These are phyloP conservation scores for Cyberlindnera suaveolens DNA, from an alignment of 805 yeast genomes.

Conservation along the genomic window DNA sequence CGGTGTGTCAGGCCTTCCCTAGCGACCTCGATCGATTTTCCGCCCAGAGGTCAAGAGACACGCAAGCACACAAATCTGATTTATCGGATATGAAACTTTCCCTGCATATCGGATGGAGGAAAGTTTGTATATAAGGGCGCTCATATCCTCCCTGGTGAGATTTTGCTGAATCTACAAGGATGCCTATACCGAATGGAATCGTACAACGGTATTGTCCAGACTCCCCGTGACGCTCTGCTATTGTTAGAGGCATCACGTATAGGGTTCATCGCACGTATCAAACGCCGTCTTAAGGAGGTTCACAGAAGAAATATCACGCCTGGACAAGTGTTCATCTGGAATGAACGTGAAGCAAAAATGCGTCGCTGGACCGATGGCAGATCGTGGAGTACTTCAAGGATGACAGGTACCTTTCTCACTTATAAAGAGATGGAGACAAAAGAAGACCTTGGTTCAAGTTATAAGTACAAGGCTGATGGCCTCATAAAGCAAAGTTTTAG, in stretches of 20 bases:
- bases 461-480: slow-evolving; percentile 43
- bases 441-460: slow-evolving; percentile 9
- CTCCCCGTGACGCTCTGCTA: slow-evolving; percentile 56
- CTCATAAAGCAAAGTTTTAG: slow-evolving; percentile 61
- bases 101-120: no score
- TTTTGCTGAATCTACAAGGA: no score
- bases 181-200: slow-evolving; percentile 39
- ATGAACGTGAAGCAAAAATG: slow-evolving; percentile 64
- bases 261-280: slow-evolving; percentile 51
- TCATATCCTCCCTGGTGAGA: no score
- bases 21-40: no score
- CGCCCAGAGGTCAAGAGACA: no score
- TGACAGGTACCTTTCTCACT: slow-evolving; percentile 54
- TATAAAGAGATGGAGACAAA: slow-evolving; percentile 52
- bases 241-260: slow-evolving; percentile 59
- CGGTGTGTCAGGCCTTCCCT: no score
- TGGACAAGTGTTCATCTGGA: slow-evolving; percentile 68
- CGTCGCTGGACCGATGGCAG: slow-evolving; percentile 77
- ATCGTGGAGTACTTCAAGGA: slow-evolving; percentile 68
- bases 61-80: no score
- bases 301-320: slow-evolving; percentile 44
- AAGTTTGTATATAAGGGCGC: no score
- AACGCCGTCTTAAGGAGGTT: slow-evolving; percentile 47
- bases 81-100: no score
- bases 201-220: slow-evolving; percentile 51